phyloP scores from a whole-genome alignment of 768 basidiomycete genomes.

The Lyophyllum semitale region DNA sequence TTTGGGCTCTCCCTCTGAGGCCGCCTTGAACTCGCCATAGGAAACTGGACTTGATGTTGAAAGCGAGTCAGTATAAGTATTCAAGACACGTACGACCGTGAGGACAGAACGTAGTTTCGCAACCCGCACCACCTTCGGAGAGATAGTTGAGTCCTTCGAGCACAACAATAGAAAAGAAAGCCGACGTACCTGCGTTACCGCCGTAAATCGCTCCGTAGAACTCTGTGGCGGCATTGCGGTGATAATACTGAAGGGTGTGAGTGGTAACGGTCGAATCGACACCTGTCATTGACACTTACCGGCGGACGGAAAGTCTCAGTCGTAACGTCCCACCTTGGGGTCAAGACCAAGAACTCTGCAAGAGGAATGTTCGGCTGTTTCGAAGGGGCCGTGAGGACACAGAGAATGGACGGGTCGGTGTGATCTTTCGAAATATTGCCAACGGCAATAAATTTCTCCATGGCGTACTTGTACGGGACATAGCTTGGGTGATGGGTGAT shows the following conservation, averaged over 20 bases:
- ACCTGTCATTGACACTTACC: slow-evolving; percentile 39
- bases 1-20: slow-evolving; percentile 49
- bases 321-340: slow-evolving; percentile 66
- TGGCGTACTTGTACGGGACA: slow-evolving; percentile 66
- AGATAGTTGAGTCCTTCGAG: neutral
- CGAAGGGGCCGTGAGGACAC: slow-evolving; percentile 66
- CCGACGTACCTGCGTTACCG: slow-evolving; percentile 48
- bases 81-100: slow-evolving; percentile 49
- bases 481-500: slow-evolving; percentile 38
- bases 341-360: slow-evolving; percentile 67
- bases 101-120: slow-evolving; percentile 65
- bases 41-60: slow-evolving; percentile 38
- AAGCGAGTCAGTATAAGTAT: neutral
- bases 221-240: slow-evolving; percentile 63
- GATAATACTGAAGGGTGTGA: slow-evolving; percentile 49
- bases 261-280: too few species aligned
- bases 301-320: slow-evolving; percentile 61
- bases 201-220: slow-evolving; percentile 68
- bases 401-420: slow-evolving; percentile 70
- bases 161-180: neutral
- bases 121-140: slow-evolving; percentile 49
- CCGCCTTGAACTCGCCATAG: slow-evolving; percentile 62
- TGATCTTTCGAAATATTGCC: slow-evolving; percentile 70
- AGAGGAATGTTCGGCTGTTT: slow-evolving; percentile 59
- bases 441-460: slow-evolving; percentile 64